Conservation (phyloP, 1,284 basidiomycete species). For the Taiwanofungus camphoratus region DNA sequence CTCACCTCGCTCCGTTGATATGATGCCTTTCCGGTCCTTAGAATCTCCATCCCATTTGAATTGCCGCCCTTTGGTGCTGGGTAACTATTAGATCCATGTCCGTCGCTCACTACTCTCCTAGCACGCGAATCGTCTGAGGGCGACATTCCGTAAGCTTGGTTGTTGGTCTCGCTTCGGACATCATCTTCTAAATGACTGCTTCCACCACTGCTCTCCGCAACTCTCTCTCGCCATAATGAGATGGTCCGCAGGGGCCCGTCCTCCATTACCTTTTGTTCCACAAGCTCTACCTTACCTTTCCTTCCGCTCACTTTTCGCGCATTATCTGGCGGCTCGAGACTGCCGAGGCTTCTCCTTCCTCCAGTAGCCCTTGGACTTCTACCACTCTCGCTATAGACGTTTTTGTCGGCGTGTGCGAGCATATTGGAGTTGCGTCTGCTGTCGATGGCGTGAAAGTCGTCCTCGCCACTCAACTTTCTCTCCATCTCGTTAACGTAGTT, state of each 20-base stretch:
- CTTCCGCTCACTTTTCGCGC: slow-evolving; percentile 21
- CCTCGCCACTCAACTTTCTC: slow-evolving; percentile 34
- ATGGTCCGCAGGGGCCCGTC: slow-evolving; percentile 32
- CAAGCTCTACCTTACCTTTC: slow-evolving; percentile 25
- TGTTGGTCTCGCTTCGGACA: slow-evolving; percentile 15
- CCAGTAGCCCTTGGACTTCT: background rate
- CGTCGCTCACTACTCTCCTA: slow-evolving; percentile 19
- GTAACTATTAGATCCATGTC: background rate
- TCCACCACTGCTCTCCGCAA: slow-evolving; percentile 25
- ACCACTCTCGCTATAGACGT: slow-evolving; percentile 1
- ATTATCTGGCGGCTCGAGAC: slow-evolving; percentile 17
- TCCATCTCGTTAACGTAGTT: slow-evolving; percentile 44
- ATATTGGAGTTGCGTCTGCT: background rate
- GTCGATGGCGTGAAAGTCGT: slow-evolving; percentile 16
- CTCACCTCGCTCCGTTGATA: slow-evolving; percentile 29
- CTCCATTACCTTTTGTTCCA: slow-evolving; percentile 30
- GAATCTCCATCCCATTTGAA: slow-evolving; percentile 12
- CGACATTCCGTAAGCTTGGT: slow-evolving; percentile 19
- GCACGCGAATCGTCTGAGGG: slow-evolving; percentile 18
- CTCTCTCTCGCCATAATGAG: slow-evolving; percentile 32
- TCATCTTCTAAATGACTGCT: slow-evolving; percentile 13
- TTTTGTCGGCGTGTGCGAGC: slow-evolving; percentile 7
- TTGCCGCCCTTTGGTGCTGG: slow-evolving; percentile 7
- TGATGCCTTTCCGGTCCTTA: slow-evolving; percentile 13
- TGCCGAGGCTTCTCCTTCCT: background rate